Base-by-base conservation (phyloP, 176 grass and related monocot genomes). In the Themeda triandra region DNA sequence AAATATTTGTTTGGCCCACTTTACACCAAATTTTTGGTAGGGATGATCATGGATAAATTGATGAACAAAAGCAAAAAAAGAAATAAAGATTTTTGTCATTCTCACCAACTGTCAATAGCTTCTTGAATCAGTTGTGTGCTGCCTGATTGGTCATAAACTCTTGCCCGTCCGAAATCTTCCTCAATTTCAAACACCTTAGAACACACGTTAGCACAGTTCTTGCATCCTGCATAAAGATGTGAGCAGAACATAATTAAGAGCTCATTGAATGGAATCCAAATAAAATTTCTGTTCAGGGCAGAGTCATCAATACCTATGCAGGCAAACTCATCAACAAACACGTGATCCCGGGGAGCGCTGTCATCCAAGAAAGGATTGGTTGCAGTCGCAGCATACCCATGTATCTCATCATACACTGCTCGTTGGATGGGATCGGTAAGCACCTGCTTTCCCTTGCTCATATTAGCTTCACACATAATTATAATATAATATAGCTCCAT, bases 261-360 rank as follows among this genome's bases (percentile, higher is more conserved):
- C 6, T 71, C 45, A 80, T 27, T 24, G 4, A 30, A 71, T 3
- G 49, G 63, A 60, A 17, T 35, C 64, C 44, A 35, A 35, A 29
- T 7, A 13, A 58, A 78, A 39, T 41, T 49, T 82, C 58, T 74
- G 13, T 78, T 62, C 19, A 46, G 51, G 27, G 53, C 23, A 70
- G 63, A 27, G 5, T 1, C 24, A 73, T 31, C 29, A 76, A 40
- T 92, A 98, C 96, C 96, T 96, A 99, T 99, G 80, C 96, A 99
- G 77, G 91, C 89, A 86, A 99, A 99, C 86, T 96, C 96, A 71
- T 99, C 96, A 17, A 99, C 93, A 89, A 99, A 99, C 33, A 91
- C 87, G 46, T 94, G 90, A 81, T 99, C 96, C 54, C 81, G 91
- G 71, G 96, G 89, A 54, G 91, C 89, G 89, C 71, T 88, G 68